phyloP scores from a whole-genome alignment of 2,329 filamentous ascomycete genomes.

The Talaromyces sp. region DNA sequence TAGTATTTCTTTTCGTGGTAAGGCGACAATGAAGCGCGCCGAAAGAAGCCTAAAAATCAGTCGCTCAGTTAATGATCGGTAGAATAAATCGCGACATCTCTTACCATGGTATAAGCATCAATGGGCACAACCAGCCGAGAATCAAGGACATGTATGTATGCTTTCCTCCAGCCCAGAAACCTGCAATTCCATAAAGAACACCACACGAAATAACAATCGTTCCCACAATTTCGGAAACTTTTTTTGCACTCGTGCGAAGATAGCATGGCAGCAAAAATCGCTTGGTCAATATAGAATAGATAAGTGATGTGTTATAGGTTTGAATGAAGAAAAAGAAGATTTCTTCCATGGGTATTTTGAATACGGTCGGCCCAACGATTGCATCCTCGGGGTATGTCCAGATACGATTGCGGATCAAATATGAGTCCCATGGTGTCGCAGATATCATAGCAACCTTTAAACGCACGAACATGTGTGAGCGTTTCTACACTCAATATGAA shows the following conservation, averaged over 20 bases:
- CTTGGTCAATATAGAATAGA: neutral
- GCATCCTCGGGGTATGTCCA: neutral
- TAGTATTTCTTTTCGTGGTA: neutral
- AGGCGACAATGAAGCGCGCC: neutral
- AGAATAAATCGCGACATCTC: neutral
- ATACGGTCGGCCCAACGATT: neutral
- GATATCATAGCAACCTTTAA: neutral
- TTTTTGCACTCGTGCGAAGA: neutral
- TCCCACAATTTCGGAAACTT: neutral
- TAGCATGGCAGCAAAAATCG: neutral
- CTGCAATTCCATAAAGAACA: constrained; percentile 33
- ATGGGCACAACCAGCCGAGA: constrained; percentile 64
- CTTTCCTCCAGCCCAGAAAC: constrained; percentile 44
- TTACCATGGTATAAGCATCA: constrained; percentile 61
- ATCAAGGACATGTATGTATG: constrained; percentile 67
- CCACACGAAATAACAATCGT: neutral
- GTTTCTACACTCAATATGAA: too few species aligned
- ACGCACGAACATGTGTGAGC: neutral
- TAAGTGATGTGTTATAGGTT: neutral
- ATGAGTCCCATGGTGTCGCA: neutral
- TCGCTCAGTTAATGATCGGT: neutral
- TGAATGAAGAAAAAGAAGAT: neutral
- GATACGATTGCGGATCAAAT: neutral
- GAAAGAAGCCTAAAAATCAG: neutral
- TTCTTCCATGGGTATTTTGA: neutral